These are phyloP conservation scores for Chlamydomonas reinhardtii DNA, from an alignment of 163 green algal genomes.

Conservation along the genomic window DNA sequence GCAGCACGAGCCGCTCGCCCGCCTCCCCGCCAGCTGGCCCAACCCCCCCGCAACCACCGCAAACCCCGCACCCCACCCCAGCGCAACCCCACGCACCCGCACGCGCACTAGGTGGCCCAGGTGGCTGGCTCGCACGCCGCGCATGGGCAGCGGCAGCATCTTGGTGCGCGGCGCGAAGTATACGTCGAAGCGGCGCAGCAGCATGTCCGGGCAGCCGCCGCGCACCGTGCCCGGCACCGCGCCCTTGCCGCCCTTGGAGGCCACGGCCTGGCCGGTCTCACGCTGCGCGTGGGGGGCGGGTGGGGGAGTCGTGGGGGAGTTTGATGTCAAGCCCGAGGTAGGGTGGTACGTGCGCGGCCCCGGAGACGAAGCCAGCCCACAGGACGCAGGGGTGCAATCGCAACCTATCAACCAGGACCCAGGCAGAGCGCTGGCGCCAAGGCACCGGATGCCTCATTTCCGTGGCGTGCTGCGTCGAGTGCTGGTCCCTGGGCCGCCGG, in stretches of 20 bases:
- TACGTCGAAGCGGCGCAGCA: slow-evolving; percentile 92
- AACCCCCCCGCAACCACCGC: background rate
- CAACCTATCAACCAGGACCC: too few relatives aligned
- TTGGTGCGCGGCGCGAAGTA: slow-evolving; percentile 80
- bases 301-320: background rate
- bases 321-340: too few relatives aligned
- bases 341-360: too few relatives aligned
- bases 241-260: background rate
- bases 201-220: slow-evolving; percentile 78
- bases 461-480: too few relatives aligned
- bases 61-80: too few relatives aligned
- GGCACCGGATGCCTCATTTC: too few relatives aligned
- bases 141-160: slow-evolving; percentile 70
- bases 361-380: too few relatives aligned
- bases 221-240: slow-evolving; percentile 30
- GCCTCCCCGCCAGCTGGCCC: too few relatives aligned
- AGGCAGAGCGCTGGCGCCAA: too few relatives aligned
- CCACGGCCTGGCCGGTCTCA: slow-evolving; percentile 33
- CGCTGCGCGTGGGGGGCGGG: background rate
- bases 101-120: slow-evolving; percentile 64
- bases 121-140: slow-evolving; percentile 54
- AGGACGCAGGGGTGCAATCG: too few relatives aligned
- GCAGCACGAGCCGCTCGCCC: too few relatives aligned
- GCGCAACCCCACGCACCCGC: slow-evolving; percentile 53
- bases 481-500: too few relatives aligned